Evolutionary conservation across 2,329 filamentous ascomycete genomes (phyloP).

Genomic region (Dactylellina sp.): DNA sequence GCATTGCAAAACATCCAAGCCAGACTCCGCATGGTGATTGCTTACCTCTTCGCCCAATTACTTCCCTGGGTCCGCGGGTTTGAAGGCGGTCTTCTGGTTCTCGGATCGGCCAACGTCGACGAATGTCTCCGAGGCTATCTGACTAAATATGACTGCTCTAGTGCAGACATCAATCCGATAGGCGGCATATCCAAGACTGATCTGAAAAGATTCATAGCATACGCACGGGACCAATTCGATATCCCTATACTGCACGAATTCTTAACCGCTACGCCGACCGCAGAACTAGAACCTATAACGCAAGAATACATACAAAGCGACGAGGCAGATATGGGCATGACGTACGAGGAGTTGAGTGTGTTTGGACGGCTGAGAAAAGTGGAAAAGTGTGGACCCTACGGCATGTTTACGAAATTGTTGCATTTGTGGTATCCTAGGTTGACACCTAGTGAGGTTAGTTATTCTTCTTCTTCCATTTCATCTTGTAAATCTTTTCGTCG

Average conservation of each 20-base stretch:
- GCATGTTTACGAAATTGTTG: conserved; percentile 67
- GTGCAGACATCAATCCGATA: conserved; percentile 73
- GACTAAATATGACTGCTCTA: conserved; percentile 76
- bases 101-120: conserved; percentile 76
- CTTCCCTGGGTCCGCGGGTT: conserved; percentile 71
- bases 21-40: conserved; percentile 73
- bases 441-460: conserved; percentile 57
- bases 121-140: conserved; percentile 69
- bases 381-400: conserved; percentile 67
- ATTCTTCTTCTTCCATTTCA: conserved; percentile 62
- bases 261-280: conserved; percentile 72
- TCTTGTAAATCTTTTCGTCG: too few species aligned
- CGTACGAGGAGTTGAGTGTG: conserved; percentile 66
- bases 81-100: conserved; percentile 73
- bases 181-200: conserved; percentile 74
- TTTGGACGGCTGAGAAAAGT: conserved; percentile 66
- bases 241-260: conserved; percentile 76
- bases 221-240: conserved; percentile 70
- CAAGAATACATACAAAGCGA: conserved; percentile 66
- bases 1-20: conserved; percentile 77
- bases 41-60: conserved; percentile 74
- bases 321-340: conserved; percentile 70
- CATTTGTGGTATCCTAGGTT: conserved; percentile 68
- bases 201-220: conserved; percentile 78
- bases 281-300: conserved; percentile 68